Conservation (phyloP, 345 rosid species). For the Eutrema yunnanense region DNA sequence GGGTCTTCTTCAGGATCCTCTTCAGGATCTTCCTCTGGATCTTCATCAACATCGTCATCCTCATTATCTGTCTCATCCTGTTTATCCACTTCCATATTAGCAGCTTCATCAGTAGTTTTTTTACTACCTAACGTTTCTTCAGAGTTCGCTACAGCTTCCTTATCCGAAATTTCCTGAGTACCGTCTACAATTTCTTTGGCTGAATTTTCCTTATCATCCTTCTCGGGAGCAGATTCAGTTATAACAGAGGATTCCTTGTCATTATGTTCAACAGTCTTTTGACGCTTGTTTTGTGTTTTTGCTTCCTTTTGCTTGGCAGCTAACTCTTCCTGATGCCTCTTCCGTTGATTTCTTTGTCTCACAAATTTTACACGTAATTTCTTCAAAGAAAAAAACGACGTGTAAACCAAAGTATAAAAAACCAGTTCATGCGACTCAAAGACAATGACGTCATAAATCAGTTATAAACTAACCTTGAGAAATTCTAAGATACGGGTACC, state of each 20-base stretch:
- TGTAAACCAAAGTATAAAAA: not conserved
- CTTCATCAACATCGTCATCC: conserved; percentile 36
- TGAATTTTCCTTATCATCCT: conserved; percentile 34
- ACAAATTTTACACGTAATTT: conserved; percentile 61
- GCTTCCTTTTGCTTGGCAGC: conserved; percentile 40
- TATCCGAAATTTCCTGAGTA: not conserved
- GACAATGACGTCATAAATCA: not conserved
- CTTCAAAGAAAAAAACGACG: conserved; percentile 28
- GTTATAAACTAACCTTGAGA: conserved; percentile 61
- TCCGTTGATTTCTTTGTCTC: conserved; percentile 64
- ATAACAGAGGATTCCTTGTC: conserved; percentile 35
- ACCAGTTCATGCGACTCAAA: not conserved
- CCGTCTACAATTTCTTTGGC: conserved; percentile 25
- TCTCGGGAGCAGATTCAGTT: conserved; percentile 33
- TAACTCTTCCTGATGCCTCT: conserved; percentile 64
- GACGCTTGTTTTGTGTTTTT: conserved; percentile 41
- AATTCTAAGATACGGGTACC: conserved; percentile 69
- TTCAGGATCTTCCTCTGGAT: conserved; percentile 32
- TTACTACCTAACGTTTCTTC: not conserved
- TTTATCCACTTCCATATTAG: conserved; percentile 32
- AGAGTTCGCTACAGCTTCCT: conserved; percentile 26
- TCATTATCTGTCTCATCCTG: conserved; percentile 39
- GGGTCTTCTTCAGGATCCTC: conserved; percentile 62
- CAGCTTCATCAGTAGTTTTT: conserved; percentile 27
- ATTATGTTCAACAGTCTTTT: conserved; percentile 48